These are phyloP conservation scores for Nicotiana rustica DNA, from an alignment of 305 asterid genomes.

Conservation along the genomic window DNA sequence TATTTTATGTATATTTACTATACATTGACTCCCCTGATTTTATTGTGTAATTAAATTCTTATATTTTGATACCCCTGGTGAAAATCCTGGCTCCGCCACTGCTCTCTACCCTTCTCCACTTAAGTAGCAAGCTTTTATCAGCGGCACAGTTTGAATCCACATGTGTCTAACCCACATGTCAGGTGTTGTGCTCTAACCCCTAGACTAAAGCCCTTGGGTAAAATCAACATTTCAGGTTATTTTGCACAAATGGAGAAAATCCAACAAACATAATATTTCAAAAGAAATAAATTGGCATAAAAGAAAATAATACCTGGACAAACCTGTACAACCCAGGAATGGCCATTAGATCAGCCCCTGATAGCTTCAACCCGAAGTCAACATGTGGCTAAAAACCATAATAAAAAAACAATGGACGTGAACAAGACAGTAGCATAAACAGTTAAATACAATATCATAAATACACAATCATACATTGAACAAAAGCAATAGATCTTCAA, in stretches of 20 bases:
- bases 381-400: constrained; percentile 70
- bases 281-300: neutral
- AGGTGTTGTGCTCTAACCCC: too few relatives aligned
- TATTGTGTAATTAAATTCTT: too few relatives aligned
- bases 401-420: neutral
- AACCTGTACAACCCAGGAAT: constrained; percentile 79
- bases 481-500: neutral
- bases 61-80: too few relatives aligned
- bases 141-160: too few relatives aligned
- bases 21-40: too few relatives aligned
- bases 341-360: constrained; percentile 86
- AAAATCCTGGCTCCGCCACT: too few relatives aligned
- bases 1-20: too few relatives aligned
- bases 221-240: neutral
- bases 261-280: neutral
- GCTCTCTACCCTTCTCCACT: too few relatives aligned
- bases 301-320: constrained; percentile 61
- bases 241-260: neutral
- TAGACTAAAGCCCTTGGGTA: neutral
- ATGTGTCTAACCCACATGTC: too few relatives aligned
- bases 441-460: neutral
- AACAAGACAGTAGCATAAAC: neutral
- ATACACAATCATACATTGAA: neutral
- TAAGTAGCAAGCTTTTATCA: too few relatives aligned
- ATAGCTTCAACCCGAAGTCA: constrained; percentile 81